Base-by-base conservation (phyloP, 768 basidiomycete species). In the Trametes elegans region DNA sequence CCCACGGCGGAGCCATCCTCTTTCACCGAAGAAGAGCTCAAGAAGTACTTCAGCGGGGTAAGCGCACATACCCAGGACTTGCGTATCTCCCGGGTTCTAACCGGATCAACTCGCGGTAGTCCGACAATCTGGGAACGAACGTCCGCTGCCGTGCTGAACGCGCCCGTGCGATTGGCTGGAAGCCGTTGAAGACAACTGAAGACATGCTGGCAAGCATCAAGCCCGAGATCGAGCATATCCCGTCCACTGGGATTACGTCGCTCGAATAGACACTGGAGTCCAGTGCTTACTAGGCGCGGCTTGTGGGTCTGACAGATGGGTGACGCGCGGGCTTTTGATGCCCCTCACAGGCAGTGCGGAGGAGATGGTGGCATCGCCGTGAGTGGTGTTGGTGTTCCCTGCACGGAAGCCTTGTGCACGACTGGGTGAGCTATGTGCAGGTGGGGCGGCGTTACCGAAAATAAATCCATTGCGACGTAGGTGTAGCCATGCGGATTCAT, bases 21-120 rank as follows among this genome's bases (percentile, higher is more conserved):
- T 2, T 78, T 79, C 55, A 74, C 71, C 5, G 62, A 68, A 18
- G 72, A 74, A 35, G 80, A 82, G 59, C 63, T 71, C 28, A 51
- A 62, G 29, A 71, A 70, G 54, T 77, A 74, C 56, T 79, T 77
- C 28, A 62, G 58, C 14, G 29, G 29, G 13, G 42, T 44, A 43
- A 43, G 49, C n/a, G n/a, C n/a, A n/a, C n/a, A n/a, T n/a, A n/a
- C n/a, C n/a, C n/a, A n/a, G n/a, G n/a, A n/a, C n/a, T n/a, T n/a
- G n/a, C n/a, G 7, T 18, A 9, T 2, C 27, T 18, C 14, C 35
- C 26, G 16, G 5, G 34, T 13, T 16, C 53, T 36, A 26, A 36
- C 46, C 23, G 16, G 27, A 40, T 21, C 23, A 64, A 55, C 41
- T 26, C 18, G 9, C 49, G 3, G 45, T 49, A 35, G 56, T 38